A percentile compares a stretch with the other conserved stretches of the same genome.
phyloP scores from a whole-genome alignment of 441 rosid species.

The Erodium moschatum region DNA sequence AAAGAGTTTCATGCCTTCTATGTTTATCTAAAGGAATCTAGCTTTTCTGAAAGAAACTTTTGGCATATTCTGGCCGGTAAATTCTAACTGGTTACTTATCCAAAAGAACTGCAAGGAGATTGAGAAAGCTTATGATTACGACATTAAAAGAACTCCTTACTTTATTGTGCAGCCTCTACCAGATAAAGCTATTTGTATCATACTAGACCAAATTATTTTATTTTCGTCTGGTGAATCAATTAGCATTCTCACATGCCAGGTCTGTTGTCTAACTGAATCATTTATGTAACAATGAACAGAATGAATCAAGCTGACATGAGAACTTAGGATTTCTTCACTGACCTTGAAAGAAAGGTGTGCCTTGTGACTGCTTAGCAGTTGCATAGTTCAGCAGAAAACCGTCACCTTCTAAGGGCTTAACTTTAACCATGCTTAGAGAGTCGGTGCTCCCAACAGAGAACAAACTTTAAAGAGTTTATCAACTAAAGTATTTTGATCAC shows the following conservation, averaged over 20 bases:
- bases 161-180: neutral
- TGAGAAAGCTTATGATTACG: neutral
- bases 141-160: neutral
- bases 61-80: neutral
- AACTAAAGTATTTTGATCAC: conserved; percentile 5
- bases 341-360: conserved; percentile 26
- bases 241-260: too few relatives aligned
- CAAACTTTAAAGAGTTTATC: conserved; percentile 12
- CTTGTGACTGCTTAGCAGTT: conserved; percentile 19
- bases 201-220: neutral
- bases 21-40: neutral
- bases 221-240: neutral
- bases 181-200: neutral
- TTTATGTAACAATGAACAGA: neutral
- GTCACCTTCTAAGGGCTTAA: conserved; percentile 24
- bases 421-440: conserved; percentile 28
- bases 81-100: neutral
- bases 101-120: neutral
- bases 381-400: conserved; percentile 15
- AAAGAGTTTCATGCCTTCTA: neutral
- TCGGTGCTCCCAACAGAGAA: conserved; percentile 11
- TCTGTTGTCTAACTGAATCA: neutral
- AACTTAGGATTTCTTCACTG: conserved; percentile 8
- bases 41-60: neutral
- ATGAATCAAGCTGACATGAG: neutral